phyloP scores from a whole-genome alignment of 2,329 filamentous ascomycete species.

The Camptophora hylomeconis region DNA sequence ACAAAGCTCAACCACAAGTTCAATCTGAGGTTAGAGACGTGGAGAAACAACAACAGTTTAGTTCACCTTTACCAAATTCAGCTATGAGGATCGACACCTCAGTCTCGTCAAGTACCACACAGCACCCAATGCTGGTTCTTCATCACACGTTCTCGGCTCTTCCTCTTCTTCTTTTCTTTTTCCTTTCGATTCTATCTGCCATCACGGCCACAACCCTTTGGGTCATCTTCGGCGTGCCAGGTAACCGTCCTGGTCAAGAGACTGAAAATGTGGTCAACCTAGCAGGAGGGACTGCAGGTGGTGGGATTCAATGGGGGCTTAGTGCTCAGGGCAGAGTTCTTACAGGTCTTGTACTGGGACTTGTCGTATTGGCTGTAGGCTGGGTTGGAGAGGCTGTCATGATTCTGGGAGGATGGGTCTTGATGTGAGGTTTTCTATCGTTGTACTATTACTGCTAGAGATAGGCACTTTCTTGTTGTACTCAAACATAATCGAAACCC shows the following conservation, averaged over 20 bases:
- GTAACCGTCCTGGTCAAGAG: constrained; percentile 2
- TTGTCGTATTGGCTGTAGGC: constrained; percentile 13
- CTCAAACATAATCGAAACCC: no score
- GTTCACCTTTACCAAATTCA: no score
- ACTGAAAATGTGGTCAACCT: not conserved
- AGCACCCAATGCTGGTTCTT: constrained; percentile 7
- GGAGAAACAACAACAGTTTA: no score
- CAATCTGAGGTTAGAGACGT: no score
- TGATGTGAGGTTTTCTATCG: constrained; percentile 8
- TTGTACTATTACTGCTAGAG: no score
- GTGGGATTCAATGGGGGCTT: constrained; percentile 7
- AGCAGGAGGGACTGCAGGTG: constrained; percentile 1
- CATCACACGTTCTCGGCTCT: constrained; percentile 12
- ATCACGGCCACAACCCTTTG: constrained; percentile 11
- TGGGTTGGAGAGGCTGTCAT: constrained; percentile 8
- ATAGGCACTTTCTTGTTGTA: no score
- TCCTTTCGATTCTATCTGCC: constrained; percentile 8
- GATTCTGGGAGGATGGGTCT: constrained; percentile 14
- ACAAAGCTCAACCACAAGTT: not conserved
- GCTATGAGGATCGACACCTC: no score
- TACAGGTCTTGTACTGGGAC: constrained; percentile 13
- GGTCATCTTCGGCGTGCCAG: constrained; percentile 17
- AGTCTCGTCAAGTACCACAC: no score
- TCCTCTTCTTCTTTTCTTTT: constrained; percentile 6
- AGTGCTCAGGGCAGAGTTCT: constrained; percentile 13